A percentile compares a stretch with the other conserved stretches of the same genome.
These are phyloP conservation scores for Hortiboletus rubellus DNA, from an alignment of 1,284 basidiomycete species.

Conservation along the genomic window DNA sequence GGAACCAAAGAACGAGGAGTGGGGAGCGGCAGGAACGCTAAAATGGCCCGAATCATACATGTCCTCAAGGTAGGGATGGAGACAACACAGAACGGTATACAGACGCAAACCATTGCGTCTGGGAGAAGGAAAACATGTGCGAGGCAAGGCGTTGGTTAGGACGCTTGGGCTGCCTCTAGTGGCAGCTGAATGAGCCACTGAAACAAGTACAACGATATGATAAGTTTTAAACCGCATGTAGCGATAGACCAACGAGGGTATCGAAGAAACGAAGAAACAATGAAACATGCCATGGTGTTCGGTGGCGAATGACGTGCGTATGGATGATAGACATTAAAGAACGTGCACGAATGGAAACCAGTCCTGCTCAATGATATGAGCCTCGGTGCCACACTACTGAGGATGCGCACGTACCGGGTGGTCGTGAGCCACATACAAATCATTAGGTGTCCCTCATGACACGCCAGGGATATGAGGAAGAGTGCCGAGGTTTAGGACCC, in stretches of 20 bases:
- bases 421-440: conserved; percentile 10
- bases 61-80: background rate
- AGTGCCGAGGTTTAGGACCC: conserved; percentile 37
- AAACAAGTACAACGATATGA: conserved; percentile 12
- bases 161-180: conserved; percentile 6
- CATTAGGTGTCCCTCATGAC: conserved; percentile 8
- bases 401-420: conserved; percentile 17
- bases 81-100: background rate
- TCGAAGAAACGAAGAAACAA: background rate
- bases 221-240: conserved; percentile 12
- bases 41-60: conserved; percentile 15
- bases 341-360: conserved; percentile 22
- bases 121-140: background rate
- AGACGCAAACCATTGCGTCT: background rate
- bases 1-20: background rate
- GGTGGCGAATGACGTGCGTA: conserved; percentile 8
- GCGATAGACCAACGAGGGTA: conserved; percentile 13
- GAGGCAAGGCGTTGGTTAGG: conserved; percentile 4
- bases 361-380: conserved; percentile 20
- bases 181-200: conserved; percentile 13
- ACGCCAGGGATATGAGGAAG: conserved; percentile 3
- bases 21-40: conserved; percentile 2
- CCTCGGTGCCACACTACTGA: background rate
- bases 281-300: no score
- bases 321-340: conserved; percentile 16